Evolutionary conservation across 78 protist genomes (phyloP).

Genomic region (Guillardia theta): DNA sequence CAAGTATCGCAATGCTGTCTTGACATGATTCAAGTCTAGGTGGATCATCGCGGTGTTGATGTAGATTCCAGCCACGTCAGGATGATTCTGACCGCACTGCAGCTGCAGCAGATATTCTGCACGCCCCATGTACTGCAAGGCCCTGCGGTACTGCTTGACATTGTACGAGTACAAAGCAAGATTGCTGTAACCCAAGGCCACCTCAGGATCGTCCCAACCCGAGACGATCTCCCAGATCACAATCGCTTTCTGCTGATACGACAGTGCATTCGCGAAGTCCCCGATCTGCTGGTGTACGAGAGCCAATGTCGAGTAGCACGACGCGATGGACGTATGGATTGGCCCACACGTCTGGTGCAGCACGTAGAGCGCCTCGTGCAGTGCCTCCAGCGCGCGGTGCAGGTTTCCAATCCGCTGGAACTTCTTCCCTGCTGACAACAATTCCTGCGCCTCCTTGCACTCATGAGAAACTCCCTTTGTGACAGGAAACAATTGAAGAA

Average conservation of each 20-base stretch:
- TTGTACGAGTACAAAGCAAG: neutral
- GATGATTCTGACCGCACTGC: neutral
- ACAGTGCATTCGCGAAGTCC: neutral
- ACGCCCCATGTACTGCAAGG: neutral
- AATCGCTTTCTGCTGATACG: neutral
- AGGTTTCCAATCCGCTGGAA: neutral
- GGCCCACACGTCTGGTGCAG: neutral
- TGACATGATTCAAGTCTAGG: neutral
- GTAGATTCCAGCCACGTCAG: neutral
- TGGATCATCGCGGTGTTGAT: constrained; percentile 14
- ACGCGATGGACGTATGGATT: neutral
- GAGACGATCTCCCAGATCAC: neutral
- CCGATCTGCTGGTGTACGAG: neutral
- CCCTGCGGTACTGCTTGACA: neutral
- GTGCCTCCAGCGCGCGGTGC: neutral
- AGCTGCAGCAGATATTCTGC: constrained; percentile 2
- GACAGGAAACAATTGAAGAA: too few relatives aligned
- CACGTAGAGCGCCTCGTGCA: neutral
- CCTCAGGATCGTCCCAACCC: neutral
- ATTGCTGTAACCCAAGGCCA: neutral
- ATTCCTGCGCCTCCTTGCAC: too few relatives aligned
- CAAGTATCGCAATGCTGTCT: neutral
- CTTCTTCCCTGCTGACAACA: neutral
- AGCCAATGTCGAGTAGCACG: neutral
- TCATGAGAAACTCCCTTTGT: too few relatives aligned